These are phyloP conservation scores for Solanum rostratum DNA, from an alignment of 257 asterid species.

Conservation along the genomic window DNA sequence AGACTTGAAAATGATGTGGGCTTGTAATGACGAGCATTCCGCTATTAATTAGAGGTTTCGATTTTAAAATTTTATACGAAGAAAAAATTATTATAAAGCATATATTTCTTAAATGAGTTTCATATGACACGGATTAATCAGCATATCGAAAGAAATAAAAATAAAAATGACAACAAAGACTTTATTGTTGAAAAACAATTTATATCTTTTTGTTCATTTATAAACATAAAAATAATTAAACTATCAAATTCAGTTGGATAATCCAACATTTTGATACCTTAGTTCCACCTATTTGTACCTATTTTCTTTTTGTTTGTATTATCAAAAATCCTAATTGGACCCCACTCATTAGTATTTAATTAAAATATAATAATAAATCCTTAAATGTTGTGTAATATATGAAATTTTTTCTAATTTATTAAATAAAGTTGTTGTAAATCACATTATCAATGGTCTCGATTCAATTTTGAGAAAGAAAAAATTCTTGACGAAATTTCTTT, in stretches of 20 bases:
- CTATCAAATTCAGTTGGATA: background rate
- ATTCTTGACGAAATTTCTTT: no score
- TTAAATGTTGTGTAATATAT: background rate
- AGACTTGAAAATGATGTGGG: background rate
- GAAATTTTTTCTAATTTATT: background rate
- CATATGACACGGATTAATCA: fast-evolving
- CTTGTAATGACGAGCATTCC: background rate
- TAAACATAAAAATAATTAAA: background rate
- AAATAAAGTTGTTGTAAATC: background rate
- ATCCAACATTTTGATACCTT: background rate
- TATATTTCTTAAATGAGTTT: background rate
- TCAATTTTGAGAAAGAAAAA: background rate
- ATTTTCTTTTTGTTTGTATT: background rate
- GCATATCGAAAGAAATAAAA: background rate
- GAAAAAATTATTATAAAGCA: background rate
- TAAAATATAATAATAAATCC: background rate
- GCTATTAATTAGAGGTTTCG: background rate
- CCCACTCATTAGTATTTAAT: background rate
- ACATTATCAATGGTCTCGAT: background rate
- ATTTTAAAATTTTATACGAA: background rate
- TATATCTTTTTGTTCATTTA: background rate
- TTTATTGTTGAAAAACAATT: slow-evolving; percentile 20
- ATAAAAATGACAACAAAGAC: background rate
- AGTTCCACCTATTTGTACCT: background rate
- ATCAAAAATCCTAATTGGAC: background rate